Evolutionary conservation across 129 eudicot genomes (phyloP), one percentile per base, ranked within the genome.

Genomic region (Chrysanthemum seticuspe): DNA sequence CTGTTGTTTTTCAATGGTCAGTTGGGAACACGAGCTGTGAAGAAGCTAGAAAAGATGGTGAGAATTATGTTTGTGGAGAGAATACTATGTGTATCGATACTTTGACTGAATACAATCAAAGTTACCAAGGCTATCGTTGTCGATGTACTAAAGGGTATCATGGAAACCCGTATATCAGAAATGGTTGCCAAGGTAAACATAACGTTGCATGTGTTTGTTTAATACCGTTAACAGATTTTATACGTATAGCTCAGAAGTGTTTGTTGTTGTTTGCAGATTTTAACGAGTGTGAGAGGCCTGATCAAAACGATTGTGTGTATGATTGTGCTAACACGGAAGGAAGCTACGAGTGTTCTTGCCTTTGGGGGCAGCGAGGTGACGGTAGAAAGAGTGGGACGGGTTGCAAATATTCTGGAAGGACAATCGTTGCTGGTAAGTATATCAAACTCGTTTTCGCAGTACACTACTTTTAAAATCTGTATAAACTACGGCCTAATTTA

Each of bases 171-270:
- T 67, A 68, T 52, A 59, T 76, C 14, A 21, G 53, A 76, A 15
- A 68, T 31, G 80, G 80, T 29, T 76, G 80, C 61, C 70, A 9
- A 76, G 80, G 74, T 68, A 68, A 54, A 2, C 0, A 40, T 40
- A 23, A 25, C 18, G 27, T 1, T 51, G 6, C 16, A 4, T 14
- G 2, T 62, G 13, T 44, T 11, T 73, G 31, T n/a, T 50, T 63
- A 62, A 62, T 63, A 53, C 21, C 40, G 36, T 53, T 21, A 34
- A 25, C 3, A 0, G 29, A 14, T 58, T 31, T 51, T 0, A 18
- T 5, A 6, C 10, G 1, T 40, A 51, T 5, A n/a, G n/a, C 18
- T 50, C 4, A 64, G 5, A 48, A 54, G 47, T 0, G n/a, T 56
- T 23, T 21, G 25, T 45, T 55, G 11, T 23, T 10, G 25, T 21